Evolutionary conservation across 495 filamentous ascomycete species (phyloP).

Genomic region (Hypoxylon fragiforme): DNA sequence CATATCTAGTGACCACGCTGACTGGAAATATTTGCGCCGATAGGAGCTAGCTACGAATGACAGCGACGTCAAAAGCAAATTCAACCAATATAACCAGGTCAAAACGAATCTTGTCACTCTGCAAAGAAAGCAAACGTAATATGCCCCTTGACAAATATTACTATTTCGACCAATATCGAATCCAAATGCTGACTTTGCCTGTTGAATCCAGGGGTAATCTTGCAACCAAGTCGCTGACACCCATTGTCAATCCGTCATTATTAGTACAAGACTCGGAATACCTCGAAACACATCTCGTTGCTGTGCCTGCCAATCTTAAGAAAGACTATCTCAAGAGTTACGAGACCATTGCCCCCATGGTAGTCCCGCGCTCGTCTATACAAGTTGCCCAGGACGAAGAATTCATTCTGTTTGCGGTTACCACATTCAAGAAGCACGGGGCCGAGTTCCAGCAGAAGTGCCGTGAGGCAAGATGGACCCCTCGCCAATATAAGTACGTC

Average conservation of each 20-base stretch:
- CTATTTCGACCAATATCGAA: neutral
- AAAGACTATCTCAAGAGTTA: conserved; percentile 90
- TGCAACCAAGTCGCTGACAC: conserved; percentile 86
- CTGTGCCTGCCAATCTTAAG: conserved; percentile 71
- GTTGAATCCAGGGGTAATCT: conserved; percentile 75
- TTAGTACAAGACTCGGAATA: conserved; percentile 92
- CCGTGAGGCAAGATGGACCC: conserved; percentile 89
- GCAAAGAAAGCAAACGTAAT: conserved; percentile 83
- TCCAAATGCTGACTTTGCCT: conserved; percentile 3
- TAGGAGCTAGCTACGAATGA: conserved; percentile 86
- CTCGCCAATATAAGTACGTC: conserved; percentile 89
- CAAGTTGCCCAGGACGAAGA: conserved; percentile 81
- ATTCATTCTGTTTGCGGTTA: conserved; percentile 85
- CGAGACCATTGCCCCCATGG: conserved; percentile 78
- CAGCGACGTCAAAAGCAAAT: conserved; percentile 91
- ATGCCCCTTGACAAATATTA: neutral
- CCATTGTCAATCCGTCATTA: conserved; percentile 75
- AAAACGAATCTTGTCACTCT: conserved; percentile 79
- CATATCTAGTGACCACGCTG: conserved; percentile 10
- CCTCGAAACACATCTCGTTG: conserved; percentile 91
- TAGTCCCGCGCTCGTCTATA: conserved; percentile 84
- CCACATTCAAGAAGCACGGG: conserved; percentile 87
- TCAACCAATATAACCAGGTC: conserved; percentile 85
- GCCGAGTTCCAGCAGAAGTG: conserved; percentile 85
- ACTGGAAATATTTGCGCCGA: conserved; percentile 6